phyloP scores from a whole-genome alignment of 371 early-diverging fungal genomes.

The Apophysomyces trapeziformis region DNA sequence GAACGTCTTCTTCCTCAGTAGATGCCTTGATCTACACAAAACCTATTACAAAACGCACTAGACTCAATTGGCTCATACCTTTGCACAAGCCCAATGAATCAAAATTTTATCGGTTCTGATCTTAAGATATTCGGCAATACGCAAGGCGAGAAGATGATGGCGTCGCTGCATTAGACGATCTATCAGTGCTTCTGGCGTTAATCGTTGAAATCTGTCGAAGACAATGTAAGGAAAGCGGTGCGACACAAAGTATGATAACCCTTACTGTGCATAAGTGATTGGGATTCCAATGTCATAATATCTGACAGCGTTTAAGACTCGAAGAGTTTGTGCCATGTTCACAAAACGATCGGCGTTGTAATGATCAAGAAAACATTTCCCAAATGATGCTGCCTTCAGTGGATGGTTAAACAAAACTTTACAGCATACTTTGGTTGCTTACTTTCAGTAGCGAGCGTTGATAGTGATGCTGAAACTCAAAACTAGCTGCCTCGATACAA shows the following conservation, averaged over 20 bases:
- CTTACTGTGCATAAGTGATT: slow-evolving; percentile 85
- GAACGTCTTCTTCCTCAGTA: slow-evolving; percentile 84
- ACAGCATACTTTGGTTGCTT: neutral
- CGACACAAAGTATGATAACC: neutral
- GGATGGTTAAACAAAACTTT: neutral
- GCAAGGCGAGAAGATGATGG: slow-evolving; percentile 84
- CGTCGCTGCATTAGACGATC: slow-evolving; percentile 84
- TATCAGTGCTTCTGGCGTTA: slow-evolving; percentile 80
- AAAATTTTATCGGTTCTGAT: slow-evolving; percentile 81
- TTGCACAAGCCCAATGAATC: slow-evolving; percentile 96
- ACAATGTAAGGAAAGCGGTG: neutral
- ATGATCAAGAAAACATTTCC: slow-evolving; percentile 87
- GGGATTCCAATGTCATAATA: slow-evolving; percentile 88
- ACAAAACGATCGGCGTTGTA: slow-evolving; percentile 89
- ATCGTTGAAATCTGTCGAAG: slow-evolving; percentile 65
- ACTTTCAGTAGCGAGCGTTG: slow-evolving; percentile 83
- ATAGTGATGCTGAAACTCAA: slow-evolving; percentile 74
- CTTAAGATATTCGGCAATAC: slow-evolving; percentile 83
- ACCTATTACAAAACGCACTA: neutral
- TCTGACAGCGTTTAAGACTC: slow-evolving; percentile 90
- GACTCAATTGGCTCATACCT: slow-evolving; percentile 49
- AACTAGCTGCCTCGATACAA: slow-evolving; percentile 94
- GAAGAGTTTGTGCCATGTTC: slow-evolving; percentile 81
- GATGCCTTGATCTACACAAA: slow-evolving; percentile 73
- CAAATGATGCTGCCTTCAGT: slow-evolving; percentile 90